Evolutionary conservation across 2,329 filamentous ascomycete species (phyloP).

Genomic region (Didymella pomorum): DNA sequence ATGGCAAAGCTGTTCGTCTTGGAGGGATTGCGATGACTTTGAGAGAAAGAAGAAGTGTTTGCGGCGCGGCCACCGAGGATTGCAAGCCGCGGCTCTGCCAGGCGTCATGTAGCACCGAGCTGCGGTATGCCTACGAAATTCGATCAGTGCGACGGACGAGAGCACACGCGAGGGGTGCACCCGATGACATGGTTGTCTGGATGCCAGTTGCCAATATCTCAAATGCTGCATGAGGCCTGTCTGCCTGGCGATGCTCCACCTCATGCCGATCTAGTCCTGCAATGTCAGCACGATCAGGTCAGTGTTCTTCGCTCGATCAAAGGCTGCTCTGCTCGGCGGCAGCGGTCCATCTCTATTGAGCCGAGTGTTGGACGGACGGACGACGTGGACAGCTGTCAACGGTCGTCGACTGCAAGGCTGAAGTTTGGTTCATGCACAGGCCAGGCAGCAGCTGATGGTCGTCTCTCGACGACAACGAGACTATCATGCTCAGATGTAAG

Average conservation of each 20-base stretch:
- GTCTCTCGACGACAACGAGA: constrained; percentile 5
- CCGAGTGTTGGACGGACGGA: constrained; percentile 19
- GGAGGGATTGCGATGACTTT: neutral
- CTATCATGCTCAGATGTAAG: neutral
- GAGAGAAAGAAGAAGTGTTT: neutral
- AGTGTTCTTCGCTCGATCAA: constrained; percentile 11
- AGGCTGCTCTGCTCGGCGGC: constrained; percentile 4
- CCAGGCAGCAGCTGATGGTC: constrained; percentile 28
- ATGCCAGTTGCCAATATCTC: constrained; percentile 21
- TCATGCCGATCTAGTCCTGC: constrained; percentile 29
- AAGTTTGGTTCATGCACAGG: constrained; percentile 31
- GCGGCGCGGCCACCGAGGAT: constrained; percentile 1
- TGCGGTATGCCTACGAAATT: neutral
- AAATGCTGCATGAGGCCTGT: constrained; percentile 26
- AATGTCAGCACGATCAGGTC: constrained; percentile 31
- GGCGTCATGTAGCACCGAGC: constrained; percentile 9
- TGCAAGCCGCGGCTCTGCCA: constrained; percentile 7
- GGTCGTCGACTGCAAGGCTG: constrained; percentile 23
- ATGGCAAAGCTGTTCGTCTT: constrained; percentile 20
- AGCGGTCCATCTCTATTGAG: constrained; percentile 15
- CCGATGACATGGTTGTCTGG: constrained; percentile 28
- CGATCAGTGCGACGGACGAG: neutral
- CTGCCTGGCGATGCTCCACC: constrained; percentile 33
- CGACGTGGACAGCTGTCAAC: constrained; percentile 24
- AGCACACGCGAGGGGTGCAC: constrained; percentile 6